Evolutionary conservation across 2,329 filamentous ascomycete genomes (phyloP).

Genomic region (Harringtonia aguacate): DNA sequence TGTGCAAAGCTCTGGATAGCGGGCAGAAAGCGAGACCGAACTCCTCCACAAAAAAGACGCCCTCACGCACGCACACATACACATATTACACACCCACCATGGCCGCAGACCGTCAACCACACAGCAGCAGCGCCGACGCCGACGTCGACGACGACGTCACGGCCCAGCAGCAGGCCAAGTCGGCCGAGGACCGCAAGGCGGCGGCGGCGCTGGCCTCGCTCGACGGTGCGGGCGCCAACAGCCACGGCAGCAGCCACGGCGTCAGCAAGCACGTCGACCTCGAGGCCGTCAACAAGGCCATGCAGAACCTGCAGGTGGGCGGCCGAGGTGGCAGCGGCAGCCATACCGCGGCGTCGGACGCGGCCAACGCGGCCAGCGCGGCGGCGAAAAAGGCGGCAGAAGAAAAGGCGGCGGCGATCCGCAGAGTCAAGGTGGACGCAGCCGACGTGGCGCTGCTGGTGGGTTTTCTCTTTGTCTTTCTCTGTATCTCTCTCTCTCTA

Average conservation of each 20-base stretch:
- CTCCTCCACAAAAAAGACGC: background rate
- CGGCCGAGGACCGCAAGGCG: constrained; percentile 67
- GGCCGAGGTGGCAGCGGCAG: background rate
- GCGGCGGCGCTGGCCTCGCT: constrained; percentile 63
- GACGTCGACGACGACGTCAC: constrained; percentile 46
- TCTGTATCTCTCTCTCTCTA: no score
- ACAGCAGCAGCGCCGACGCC: no score
- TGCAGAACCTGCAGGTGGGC: constrained; percentile 47
- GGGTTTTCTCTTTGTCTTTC: constrained; percentile 18
- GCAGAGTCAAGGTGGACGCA: constrained; percentile 63
- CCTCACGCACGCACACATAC: background rate
- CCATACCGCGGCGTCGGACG: constrained; percentile 24
- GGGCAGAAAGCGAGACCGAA: no score
- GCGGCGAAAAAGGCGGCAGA: no score
- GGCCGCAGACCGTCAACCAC: constrained; percentile 21
- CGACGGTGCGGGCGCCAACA: constrained; percentile 41
- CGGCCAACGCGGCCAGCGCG: background rate
- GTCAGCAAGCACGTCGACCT: constrained; percentile 52
- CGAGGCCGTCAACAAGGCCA: constrained; percentile 61
- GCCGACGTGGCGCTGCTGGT: constrained; percentile 62
- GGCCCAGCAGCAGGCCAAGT: constrained; percentile 44
- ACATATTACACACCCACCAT: background rate
- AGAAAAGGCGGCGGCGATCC: constrained; percentile 21
- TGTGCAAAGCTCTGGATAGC: no score
- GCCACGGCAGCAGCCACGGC: constrained; percentile 32